Evolutionary conservation across 2,329 filamentous ascomycete genomes (phyloP), one percentile per base, ranked within the genome.

Genomic region (Fusarium phyllophilum): DNA sequence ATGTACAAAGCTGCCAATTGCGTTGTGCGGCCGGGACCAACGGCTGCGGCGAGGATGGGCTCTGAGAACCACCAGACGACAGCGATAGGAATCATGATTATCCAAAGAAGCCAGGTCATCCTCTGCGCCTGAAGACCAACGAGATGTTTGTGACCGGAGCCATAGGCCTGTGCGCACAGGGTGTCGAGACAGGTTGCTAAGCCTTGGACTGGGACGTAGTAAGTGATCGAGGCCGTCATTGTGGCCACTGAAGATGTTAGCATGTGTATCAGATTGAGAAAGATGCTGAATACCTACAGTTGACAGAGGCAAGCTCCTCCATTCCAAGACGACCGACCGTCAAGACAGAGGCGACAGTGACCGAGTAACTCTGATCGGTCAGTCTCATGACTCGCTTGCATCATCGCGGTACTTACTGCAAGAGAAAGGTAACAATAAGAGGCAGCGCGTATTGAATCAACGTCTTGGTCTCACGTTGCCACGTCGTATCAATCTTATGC

Each of bases 81-180:
- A 4, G 87, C 88, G 70, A 96, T 92, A 0, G 93, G 93, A 22
- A 94, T 86, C 11, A 91, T 92, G 66, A 94, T 87, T 2, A 87
- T 77, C 86, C 92, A 91, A 2, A 95, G 86, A 72, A 96, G 94
- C 78, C 87, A 92, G 3, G 93, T 85, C 93, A 95, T 95, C 56
- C 93, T 87, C 80, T 96, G 93, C 64, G 93, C 87, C 73, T 96
- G 92, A n/a, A 96, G 82, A 1, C 93, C 93, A 0, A 98, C 95
- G 3, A 98, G 88, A 75, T 94, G 92, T 75, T 92, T 96, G 78
- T 92, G 92, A 0, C 95, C 95, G 0, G 93, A 96, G 2, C 95
- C 95, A 79, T 96, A 98, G 0, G 95, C 95, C 81, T 98, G 95
- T 0, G 95, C 90, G 80, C 95, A 97, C 2, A 98, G 89, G 0